These are phyloP conservation scores for Heimioporus sp. DNA, from an alignment of 768 basidiomycete genomes.

Conservation along the genomic window DNA sequence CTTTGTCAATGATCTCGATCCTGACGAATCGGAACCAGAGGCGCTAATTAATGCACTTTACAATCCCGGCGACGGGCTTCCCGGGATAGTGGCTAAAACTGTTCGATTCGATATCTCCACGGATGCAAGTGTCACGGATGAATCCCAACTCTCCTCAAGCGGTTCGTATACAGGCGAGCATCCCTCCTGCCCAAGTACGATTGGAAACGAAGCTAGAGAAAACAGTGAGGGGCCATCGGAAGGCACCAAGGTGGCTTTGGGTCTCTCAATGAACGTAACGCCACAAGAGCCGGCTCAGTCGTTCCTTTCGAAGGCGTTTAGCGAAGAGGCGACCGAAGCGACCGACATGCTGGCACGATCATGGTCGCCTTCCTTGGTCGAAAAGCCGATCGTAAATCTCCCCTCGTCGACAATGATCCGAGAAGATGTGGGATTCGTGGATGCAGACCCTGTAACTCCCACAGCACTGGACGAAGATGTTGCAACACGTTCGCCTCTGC, in stretches of 20 bases:
- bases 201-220: background rate
- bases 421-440: background rate
- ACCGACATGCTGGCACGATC: background rate
- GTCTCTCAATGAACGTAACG: background rate
- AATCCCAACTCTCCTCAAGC: background rate
- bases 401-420: constrained; percentile 3
- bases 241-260: background rate
- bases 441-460: background rate
- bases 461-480: constrained; percentile 3
- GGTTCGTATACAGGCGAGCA: background rate
- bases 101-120: background rate
- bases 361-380: background rate
- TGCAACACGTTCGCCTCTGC: constrained; percentile 13
- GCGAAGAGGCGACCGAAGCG: background rate
- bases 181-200: background rate
- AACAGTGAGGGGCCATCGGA: background rate
- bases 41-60: background rate
- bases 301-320: background rate
- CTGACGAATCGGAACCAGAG: background rate
- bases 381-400: constrained; percentile 10
- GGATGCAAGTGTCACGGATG: background rate
- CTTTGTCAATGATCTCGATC: background rate
- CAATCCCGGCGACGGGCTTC: background rate
- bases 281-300: background rate
- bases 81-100: background rate